Conservation (phyloP, 2,329 filamentous ascomycete species). For the Colletotrichum salicis region DNA sequence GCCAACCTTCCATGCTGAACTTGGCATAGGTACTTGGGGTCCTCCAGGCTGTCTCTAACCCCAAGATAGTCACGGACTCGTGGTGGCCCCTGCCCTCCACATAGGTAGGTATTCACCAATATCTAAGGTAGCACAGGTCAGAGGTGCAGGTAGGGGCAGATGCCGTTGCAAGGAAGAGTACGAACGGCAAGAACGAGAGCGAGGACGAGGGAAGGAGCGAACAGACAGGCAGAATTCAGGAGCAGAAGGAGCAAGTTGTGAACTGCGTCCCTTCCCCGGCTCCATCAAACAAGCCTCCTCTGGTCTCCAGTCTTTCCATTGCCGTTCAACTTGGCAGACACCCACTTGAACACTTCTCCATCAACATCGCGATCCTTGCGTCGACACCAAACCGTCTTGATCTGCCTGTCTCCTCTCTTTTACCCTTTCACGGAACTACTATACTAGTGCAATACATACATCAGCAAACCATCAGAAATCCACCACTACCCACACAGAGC, state of each 20-base stretch:
- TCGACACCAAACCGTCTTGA: background rate
- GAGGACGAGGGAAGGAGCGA: background rate
- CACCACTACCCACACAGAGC: background rate
- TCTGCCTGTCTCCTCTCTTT: background rate
- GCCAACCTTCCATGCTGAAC: background rate
- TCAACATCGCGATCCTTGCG: background rate
- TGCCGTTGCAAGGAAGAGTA: background rate
- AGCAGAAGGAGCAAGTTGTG: background rate
- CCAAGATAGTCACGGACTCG: no score
- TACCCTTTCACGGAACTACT: background rate
- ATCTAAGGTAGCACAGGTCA: background rate
- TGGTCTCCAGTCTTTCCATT: background rate
- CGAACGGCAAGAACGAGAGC: background rate
- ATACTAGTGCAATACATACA: background rate
- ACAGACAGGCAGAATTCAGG: background rate
- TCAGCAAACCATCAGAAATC: conserved; percentile 1
- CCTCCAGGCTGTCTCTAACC: background rate
- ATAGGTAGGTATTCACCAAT: background rate
- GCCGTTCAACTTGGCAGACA: background rate
- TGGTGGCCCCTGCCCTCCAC: conserved; percentile 3
- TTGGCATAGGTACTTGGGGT: background rate
- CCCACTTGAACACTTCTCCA: background rate
- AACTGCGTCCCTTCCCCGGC: background rate
- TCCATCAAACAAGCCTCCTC: conserved; percentile 10
- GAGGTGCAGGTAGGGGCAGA: background rate